phyloP scores from a whole-genome alignment of 495 filamentous ascomycete species.

The Tuber brumale region DNA sequence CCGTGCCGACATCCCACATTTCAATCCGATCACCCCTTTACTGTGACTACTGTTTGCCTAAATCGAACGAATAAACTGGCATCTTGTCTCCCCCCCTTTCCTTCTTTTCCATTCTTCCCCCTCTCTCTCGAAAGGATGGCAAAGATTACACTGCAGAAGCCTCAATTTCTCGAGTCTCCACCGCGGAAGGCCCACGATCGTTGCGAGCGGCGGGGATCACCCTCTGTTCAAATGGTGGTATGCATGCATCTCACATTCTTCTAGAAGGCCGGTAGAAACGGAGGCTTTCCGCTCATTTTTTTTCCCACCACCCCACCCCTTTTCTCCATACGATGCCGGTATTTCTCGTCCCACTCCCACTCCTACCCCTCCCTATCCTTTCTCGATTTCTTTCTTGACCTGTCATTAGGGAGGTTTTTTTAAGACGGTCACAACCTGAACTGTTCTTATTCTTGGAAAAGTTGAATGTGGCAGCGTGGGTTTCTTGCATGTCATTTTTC shows the following conservation, averaged over 20 bases:
- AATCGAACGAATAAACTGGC: background rate
- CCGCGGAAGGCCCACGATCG: background rate
- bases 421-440: no score
- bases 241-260: background rate
- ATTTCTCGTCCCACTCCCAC: background rate
- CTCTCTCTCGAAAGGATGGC: background rate
- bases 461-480: no score
- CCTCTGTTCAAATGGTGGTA: background rate
- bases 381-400: background rate
- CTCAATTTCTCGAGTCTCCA: slow-evolving; percentile 2
- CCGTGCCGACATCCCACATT: background rate
- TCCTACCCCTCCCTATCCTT: background rate
- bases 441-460: no score
- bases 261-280: background rate
- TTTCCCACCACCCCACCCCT: background rate
- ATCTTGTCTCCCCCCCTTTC: background rate
- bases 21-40: background rate
- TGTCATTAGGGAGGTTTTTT: background rate
- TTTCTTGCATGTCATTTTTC: no score
- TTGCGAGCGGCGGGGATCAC: background rate
- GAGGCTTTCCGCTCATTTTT: background rate
- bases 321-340: background rate
- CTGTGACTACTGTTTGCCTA: background rate
- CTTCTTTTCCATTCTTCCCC: background rate
- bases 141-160: background rate